A percentile compares a stretch with the other conserved stretches of the same genome.
phyloP scores from a whole-genome alignment of 2,329 filamentous ascomycete genomes.

The Colletotrichum filicis region DNA sequence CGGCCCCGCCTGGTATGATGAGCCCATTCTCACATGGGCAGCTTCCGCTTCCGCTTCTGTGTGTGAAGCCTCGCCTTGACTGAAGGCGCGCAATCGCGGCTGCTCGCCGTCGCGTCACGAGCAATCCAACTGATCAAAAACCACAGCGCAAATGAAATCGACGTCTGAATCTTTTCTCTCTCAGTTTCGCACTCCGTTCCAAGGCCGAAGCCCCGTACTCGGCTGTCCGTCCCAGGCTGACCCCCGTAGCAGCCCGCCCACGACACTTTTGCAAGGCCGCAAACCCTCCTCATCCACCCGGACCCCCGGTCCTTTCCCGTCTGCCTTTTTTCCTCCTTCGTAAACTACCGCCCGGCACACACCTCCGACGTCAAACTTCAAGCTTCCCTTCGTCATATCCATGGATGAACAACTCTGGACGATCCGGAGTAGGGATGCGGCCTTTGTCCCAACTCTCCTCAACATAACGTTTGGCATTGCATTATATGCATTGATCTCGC shows the following conservation, averaged over 20 bases:
- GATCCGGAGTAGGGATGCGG: conserved; percentile 4
- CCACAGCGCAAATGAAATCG: background rate
- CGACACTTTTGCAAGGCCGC: background rate
- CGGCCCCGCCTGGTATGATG: background rate
- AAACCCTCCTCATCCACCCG: conserved; percentile 1
- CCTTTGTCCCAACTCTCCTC: background rate
- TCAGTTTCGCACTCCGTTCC: background rate
- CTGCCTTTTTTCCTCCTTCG: background rate
- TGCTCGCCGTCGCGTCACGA: background rate
- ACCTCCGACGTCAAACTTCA: conserved; percentile 25
- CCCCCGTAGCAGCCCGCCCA: background rate
- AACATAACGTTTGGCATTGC: conserved; percentile 18
- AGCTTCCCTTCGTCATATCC: conserved; percentile 21
- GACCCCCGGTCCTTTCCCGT: background rate
- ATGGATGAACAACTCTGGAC: conserved; percentile 28
- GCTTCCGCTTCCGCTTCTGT: background rate
- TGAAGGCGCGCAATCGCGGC: background rate
- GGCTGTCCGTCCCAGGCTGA: background rate
- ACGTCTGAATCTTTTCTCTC: background rate
- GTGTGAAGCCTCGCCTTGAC: background rate
- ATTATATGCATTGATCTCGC: conserved; percentile 32
- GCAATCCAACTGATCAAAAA: background rate
- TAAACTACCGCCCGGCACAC: conserved; percentile 1
- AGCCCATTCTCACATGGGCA: background rate
- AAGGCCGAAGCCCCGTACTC: background rate